Conservation (phyloP, 2,329 filamentous ascomycete species). For the Alternaria incomplexa region DNA sequence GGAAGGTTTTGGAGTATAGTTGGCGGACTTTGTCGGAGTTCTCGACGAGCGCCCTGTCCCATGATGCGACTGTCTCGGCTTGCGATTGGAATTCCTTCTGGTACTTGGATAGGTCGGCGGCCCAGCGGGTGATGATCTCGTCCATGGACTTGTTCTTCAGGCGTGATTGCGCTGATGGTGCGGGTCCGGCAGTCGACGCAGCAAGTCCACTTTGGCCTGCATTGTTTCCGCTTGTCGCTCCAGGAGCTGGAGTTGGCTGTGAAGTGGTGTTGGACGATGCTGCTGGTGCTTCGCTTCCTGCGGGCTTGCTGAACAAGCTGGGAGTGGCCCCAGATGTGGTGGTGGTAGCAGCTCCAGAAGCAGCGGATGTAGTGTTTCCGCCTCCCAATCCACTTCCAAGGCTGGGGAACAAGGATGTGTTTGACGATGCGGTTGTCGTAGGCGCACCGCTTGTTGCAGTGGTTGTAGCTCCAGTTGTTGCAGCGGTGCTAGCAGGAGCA, state of each 20-base stretch:
- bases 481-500: slow-evolving; percentile 23
- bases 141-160: slow-evolving; percentile 99
- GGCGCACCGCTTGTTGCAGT: slow-evolving; percentile 23
- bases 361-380: slow-evolving; percentile 26
- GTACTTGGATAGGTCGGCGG: slow-evolving; percentile 91
- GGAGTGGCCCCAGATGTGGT: slow-evolving; percentile 17
- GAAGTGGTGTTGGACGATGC: slow-evolving; percentile 35
- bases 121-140: slow-evolving; percentile 97
- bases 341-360: slow-evolving; percentile 19
- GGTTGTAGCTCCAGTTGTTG: slow-evolving; percentile 26
- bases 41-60: slow-evolving; percentile 91
- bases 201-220: slow-evolving; percentile 57
- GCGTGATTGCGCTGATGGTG: slow-evolving; percentile 80
- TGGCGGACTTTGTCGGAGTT: slow-evolving; percentile 96
- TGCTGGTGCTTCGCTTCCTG: slow-evolving; percentile 25
- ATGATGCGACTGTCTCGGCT: slow-evolving; percentile 82
- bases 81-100: slow-evolving; percentile 96
- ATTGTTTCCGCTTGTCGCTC: slow-evolving; percentile 26
- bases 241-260: slow-evolving; percentile 20
- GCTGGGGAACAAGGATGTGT: slow-evolving; percentile 26
- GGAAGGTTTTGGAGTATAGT: slow-evolving; percentile 88
- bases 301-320: slow-evolving; percentile 30
- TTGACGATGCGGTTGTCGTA: slow-evolving; percentile 23
- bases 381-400: slow-evolving; percentile 24
- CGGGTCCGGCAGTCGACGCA: slow-evolving; percentile 79